Percentiles rank a stretch among this genome's conserved stretches.
Evolutionary conservation across 1,284 basidiomycete genomes (phyloP).

Genomic region (Cutaneotrichosporon cavernicola): DNA sequence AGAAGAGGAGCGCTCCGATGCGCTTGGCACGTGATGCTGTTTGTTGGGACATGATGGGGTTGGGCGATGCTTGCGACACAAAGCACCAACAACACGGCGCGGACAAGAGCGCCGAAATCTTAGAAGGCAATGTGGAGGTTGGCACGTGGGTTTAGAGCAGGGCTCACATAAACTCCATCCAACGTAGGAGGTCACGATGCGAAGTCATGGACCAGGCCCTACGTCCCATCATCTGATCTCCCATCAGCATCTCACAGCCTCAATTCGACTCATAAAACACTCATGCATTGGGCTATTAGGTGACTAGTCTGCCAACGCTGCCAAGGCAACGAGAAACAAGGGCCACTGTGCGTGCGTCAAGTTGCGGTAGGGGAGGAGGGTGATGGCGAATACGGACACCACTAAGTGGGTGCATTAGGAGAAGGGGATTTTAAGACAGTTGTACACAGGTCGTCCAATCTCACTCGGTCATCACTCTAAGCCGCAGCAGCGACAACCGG

Average conservation of each 20-base stretch:
- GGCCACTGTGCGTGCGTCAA: constrained; percentile 17
- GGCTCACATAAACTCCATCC: not conserved
- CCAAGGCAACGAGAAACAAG: constrained; percentile 12
- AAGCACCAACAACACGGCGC: constrained; percentile 1
- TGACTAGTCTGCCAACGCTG: constrained; percentile 13
- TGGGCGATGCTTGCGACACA: not conserved
- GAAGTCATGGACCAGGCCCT: not conserved
- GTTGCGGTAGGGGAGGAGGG: constrained; percentile 9
- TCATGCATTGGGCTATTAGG: constrained; percentile 23
- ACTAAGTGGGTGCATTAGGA: constrained; percentile 19
- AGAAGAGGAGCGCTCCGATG: constrained; percentile 85
- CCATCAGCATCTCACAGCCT: not conserved
- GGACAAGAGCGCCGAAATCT: constrained; percentile 12
- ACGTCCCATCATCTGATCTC: not conserved
- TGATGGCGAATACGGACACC: constrained; percentile 13
- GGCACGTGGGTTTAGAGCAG: not conserved
- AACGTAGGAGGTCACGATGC: not conserved
- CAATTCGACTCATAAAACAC: constrained; percentile 10
- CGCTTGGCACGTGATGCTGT: constrained; percentile 33
- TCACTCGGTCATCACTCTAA: constrained; percentile 25
- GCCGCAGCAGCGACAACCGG: constrained; percentile 41
- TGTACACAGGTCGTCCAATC: constrained; percentile 26
- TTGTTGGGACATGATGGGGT: constrained; percentile 8
- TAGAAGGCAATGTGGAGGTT: constrained; percentile 15
- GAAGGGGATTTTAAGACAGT: constrained; percentile 19